Percentiles rank a stretch among this genome's conserved stretches.
Evolutionary conservation across 2,329 filamentous ascomycete genomes (phyloP).

Genomic region (Teratosphaeria pseudoeucalypti): DNA sequence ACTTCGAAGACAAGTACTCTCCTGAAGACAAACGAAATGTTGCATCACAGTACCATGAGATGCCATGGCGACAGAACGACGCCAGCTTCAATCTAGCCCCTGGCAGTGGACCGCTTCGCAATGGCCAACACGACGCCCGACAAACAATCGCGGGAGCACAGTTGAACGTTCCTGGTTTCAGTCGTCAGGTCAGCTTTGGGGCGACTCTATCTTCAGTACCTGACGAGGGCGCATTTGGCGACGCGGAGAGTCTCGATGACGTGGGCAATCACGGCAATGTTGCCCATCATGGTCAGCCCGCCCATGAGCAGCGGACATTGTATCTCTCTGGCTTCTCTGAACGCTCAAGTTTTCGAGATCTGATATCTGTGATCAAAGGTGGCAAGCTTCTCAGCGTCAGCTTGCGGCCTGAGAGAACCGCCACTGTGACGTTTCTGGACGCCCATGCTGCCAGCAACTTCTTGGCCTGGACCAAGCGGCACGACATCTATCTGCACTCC

Average conservation of each 20-base stretch:
- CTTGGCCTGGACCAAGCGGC: slow-evolving; percentile 50
- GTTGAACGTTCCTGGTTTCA: slow-evolving; percentile 3
- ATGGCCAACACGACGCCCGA: not conserved
- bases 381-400: slow-evolving; percentile 61
- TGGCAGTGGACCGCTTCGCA: slow-evolving; percentile 6
- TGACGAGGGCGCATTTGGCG: slow-evolving; percentile 12
- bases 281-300: not conserved
- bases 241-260: slow-evolving; percentile 10
- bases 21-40: slow-evolving; percentile 1
- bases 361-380: slow-evolving; percentile 56
- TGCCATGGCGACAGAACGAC: slow-evolving; percentile 5
- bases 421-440: slow-evolving; percentile 60
- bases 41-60: slow-evolving; percentile 1
- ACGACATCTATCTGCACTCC: slow-evolving; percentile 58
- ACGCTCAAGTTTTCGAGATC: slow-evolving; percentile 53
- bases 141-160: not conserved
- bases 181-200: slow-evolving; percentile 13
- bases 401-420: slow-evolving; percentile 51
- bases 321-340: slow-evolving; percentile 53
- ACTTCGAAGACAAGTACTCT: slow-evolving; percentile 4
- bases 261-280: not conserved
- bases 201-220: slow-evolving; percentile 10
- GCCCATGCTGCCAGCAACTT: slow-evolving; percentile 48
- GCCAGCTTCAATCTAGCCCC: slow-evolving; percentile 6
- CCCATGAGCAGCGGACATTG: slow-evolving; percentile 41